Evolutionary conservation across 2,329 filamentous ascomycete species (phyloP), one percentile per base, ranked within the genome.

Genomic region (Trichophyton verrucosum): DNA sequence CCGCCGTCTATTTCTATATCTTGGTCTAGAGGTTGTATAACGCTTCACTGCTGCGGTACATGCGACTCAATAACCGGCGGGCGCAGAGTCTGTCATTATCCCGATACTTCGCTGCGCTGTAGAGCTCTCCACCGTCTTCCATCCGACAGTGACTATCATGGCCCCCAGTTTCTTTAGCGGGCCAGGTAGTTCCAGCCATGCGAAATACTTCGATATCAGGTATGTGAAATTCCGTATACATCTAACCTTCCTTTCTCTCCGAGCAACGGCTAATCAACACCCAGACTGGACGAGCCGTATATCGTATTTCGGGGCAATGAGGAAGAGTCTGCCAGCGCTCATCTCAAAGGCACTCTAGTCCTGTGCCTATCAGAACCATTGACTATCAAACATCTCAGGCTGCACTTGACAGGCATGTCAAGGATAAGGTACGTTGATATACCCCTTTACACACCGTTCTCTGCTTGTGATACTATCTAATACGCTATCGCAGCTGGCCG

Each of bases 261-360:
- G 38, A 59, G 3, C 15, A 8, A 53, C 60, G 56, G 44, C 55
- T 59, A 69, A 64, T 20, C 47, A 3, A 47, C 24, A 38, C 49
- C 30, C 58, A 47, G 88, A 59, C 81, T 91, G 63, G 87, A 91
- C 59, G 86, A 87, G 68, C 86, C 89, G 68, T 88, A 91, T 61
- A 83, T 92, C 62, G 85, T 92, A 33, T 86, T 94, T 64, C 85
- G 88, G 59, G 89, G 89, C 63, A 81, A 77, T 66, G 85, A 89
- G 61, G 80, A 87, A 70, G 89, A 92, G 70, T 87, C 88, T 55
- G 82, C 87, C 49, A 88, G 86, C 63, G 87, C 89, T 68, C 75
- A 88, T 60, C 75, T 94, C 65, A 88, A 86, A 69, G 89, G 89
- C 55, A 83, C 82, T 24, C 75, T 92, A 36, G 86, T 91, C 40